Evolutionary conservation across 1,139 yeast genomes (phyloP).

Genomic region (Diutina mesorugosa): DNA sequence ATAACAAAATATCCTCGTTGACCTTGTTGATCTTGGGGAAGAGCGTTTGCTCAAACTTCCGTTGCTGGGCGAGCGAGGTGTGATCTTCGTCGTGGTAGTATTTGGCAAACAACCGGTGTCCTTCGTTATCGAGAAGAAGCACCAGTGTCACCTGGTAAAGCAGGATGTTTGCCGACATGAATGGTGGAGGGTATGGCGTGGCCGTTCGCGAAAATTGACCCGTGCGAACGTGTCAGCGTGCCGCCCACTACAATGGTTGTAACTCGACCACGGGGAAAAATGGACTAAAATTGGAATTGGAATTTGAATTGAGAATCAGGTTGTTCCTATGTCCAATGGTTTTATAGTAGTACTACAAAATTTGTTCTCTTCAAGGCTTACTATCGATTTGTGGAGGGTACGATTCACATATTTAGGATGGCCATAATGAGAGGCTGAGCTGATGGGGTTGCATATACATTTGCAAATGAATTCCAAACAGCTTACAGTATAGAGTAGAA

Average conservation of each 20-base stretch:
- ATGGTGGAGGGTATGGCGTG: slow-evolving; percentile 1
- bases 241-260: background rate
- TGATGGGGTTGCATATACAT: too few species aligned
- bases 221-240: background rate
- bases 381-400: too few species aligned
- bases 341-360: too few species aligned
- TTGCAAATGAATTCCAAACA: too few species aligned
- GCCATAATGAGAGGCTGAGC: too few species aligned
- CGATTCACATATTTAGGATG: too few species aligned
- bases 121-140: slow-evolving; percentile 70
- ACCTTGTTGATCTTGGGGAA: slow-evolving; percentile 68
- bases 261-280: too few species aligned
- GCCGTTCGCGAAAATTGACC: background rate
- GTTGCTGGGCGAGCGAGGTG: slow-evolving; percentile 47
- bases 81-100: slow-evolving; percentile 47
- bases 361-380: too few species aligned
- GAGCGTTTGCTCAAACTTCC: slow-evolving; percentile 60
- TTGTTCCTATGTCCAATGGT: too few species aligned
- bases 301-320: too few species aligned
- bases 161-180: slow-evolving; percentile 48
- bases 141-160: slow-evolving; percentile 71
- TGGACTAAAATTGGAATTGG: too few species aligned
- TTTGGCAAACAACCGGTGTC: slow-evolving; percentile 71
- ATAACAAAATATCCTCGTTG: slow-evolving; percentile 68
- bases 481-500: too few species aligned